Percentiles rank a stretch among this genome's conserved stretches.
Conservation (phyloP, 345 rosid species). For the Raphanus sativus region DNA sequence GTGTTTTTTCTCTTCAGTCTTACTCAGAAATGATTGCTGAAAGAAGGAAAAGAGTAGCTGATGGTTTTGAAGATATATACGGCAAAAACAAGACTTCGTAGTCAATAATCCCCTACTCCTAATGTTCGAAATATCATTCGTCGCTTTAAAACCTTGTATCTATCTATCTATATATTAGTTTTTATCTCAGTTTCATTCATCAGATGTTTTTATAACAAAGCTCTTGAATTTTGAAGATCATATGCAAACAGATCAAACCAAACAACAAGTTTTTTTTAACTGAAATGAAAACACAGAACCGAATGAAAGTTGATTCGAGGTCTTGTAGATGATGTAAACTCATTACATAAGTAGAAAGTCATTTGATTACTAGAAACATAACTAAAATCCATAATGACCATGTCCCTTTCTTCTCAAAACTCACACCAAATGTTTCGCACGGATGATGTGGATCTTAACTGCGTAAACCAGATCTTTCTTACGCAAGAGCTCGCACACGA, state of each 20-base stretch:
- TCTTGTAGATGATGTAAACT: background rate
- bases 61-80: constrained; percentile 76
- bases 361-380: background rate
- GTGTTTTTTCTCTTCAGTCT: constrained; percentile 45
- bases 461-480: constrained; percentile 7
- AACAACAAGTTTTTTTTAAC: background rate
- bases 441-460: constrained; percentile 22
- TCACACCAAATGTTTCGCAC: background rate
- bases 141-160: background rate
- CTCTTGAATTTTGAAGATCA: background rate
- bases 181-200: background rate
- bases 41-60: constrained; percentile 65
- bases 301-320: background rate
- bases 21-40: constrained; percentile 75
- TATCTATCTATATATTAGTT: background rate
- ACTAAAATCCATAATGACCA: background rate
- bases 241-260: background rate
- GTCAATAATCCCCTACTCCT: background rate
- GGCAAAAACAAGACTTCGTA: constrained; percentile 58
- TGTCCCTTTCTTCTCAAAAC: background rate
- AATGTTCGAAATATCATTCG: background rate
- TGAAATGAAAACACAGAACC: background rate
- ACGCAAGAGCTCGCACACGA: constrained; percentile 34
- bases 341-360: background rate
- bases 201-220: background rate